These are phyloP conservation scores for Durio zibethinus DNA, from an alignment of 345 rosid genomes.

Conservation along the genomic window DNA sequence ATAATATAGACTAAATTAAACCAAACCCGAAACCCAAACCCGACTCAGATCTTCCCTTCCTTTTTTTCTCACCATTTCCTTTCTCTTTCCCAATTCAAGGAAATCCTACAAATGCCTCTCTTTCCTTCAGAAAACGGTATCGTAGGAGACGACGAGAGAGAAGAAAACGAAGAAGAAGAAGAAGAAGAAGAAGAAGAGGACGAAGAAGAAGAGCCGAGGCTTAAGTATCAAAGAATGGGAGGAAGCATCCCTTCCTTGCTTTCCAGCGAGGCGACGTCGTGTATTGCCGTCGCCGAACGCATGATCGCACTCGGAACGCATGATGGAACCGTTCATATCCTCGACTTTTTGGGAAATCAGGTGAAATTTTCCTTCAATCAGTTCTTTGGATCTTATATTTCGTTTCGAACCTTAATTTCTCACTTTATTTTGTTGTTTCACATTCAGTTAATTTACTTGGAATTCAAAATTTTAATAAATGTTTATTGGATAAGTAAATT, in stretches of 20 bases:
- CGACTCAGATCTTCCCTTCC: conserved; percentile 6
- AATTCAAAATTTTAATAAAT: neutral
- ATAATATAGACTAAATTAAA: neutral
- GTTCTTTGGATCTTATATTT: neutral
- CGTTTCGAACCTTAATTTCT: neutral
- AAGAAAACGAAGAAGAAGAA: conserved; percentile 61
- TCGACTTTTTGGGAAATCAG: conserved; percentile 97
- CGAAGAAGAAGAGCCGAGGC: conserved; percentile 86
- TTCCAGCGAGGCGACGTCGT: conserved; percentile 88
- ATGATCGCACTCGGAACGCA: conserved; percentile 98
- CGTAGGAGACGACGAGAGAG: conserved; percentile 85
- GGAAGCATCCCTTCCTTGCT: conserved; percentile 83
- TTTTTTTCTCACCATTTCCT: too few species aligned
- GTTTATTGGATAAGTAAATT: too few species aligned
- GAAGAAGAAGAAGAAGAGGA: conserved; percentile 64
- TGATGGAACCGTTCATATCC: conserved; percentile 83
- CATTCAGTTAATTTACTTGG: neutral
- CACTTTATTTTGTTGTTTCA: neutral
- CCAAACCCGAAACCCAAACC: neutral
- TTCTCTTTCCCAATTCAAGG: neutral
- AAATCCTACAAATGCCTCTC: conserved; percentile 52
- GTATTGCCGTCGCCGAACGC: conserved; percentile 88
- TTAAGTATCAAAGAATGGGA: conserved; percentile 97
- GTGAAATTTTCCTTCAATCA: conserved; percentile 24
- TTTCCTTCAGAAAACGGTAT: conserved; percentile 89